Base-by-base conservation (phyloP, 768 basidiomycete genomes). In the Suillus hirtellus region DNA sequence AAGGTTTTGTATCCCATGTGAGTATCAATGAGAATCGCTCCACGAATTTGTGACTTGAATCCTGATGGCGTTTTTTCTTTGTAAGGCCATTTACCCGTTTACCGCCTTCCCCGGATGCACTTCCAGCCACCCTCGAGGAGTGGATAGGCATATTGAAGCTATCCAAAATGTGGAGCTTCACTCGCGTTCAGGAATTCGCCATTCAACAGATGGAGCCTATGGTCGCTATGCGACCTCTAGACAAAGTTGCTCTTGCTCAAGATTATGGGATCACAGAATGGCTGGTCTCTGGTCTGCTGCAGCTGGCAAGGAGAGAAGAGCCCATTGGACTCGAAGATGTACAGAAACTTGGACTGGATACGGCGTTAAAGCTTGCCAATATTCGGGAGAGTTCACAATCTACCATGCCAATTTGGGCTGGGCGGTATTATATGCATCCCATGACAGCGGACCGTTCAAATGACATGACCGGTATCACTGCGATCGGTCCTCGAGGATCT, bases 141-240 rank as follows among this genome's bases (percentile, higher is more conserved):
- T 81, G 81, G 82, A 65, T 75, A 17, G 72, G 77, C 0, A 73
- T 78, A 24, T 66, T 79, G n/a, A 77, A 77, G 64, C 67, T 82
- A 24, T 68, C 81, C 7, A 74, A 67, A 7, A 76, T 78, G 68
- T 82, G 81, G 78, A 67, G 70, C 47, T 78, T 79, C 58, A 64
- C 69, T 21, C 56, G 63, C 15, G 56, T 80, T 37, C 72, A 77
- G 40, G 60, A 65, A 19, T 63, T 69, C 40, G 77, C 78, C 5
- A 69, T 78, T 17, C 17, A 71, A 5, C 61, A 66, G 2, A 68
- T 82, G 60, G 49, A 21, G 34, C 56, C 42, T 24, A 21, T 56
- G 15, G 24, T 38, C 27, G 38, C 55, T 21, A 11, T 3, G 9
- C 17, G 15, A 17, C 64, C 70, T 21, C 65, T 72, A 21, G 69